phyloP scores from a whole-genome alignment of 768 basidiomycete genomes.

The Tremella yokohamensis region DNA sequence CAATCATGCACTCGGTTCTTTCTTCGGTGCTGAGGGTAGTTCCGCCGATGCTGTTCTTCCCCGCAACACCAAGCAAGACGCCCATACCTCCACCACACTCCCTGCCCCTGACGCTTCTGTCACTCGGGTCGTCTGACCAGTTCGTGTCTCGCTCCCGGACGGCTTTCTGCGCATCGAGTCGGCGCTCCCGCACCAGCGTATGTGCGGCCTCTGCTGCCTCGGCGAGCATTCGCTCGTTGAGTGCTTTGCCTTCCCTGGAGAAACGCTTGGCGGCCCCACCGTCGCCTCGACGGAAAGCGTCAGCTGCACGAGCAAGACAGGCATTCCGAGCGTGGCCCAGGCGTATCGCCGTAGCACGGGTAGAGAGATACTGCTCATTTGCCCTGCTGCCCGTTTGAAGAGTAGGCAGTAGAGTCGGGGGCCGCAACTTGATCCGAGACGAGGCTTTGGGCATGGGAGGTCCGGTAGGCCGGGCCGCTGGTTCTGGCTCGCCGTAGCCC shows the following conservation, averaged over 20 bases:
- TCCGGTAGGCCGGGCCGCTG: slow-evolving; percentile 7
- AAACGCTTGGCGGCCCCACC: slow-evolving; percentile 94
- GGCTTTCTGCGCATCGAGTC: slow-evolving; percentile 69
- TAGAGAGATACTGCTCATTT: slow-evolving; percentile 79
- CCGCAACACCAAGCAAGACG: slow-evolving; percentile 78
- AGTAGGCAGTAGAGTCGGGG: slow-evolving; percentile 80
- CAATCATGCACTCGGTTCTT: slow-evolving; percentile 79
- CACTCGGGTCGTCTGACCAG: slow-evolving; percentile 68
- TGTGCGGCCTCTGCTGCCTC: slow-evolving; percentile 83
- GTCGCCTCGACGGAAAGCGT: slow-evolving; percentile 92
- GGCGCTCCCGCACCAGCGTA: slow-evolving; percentile 79
- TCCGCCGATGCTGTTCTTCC: slow-evolving; percentile 53
- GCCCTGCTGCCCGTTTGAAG: slow-evolving; percentile 77
- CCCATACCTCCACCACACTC: slow-evolving; percentile 77
- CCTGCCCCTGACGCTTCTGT: slow-evolving; percentile 70
- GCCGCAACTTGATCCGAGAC: slow-evolving; percentile 75
- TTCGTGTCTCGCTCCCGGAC: slow-evolving; percentile 65
- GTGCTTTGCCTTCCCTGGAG: slow-evolving; percentile 85
- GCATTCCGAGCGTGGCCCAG: slow-evolving; percentile 91
- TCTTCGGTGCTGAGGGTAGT: slow-evolving; percentile 73
- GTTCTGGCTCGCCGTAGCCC: not conserved
- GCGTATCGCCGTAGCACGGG: slow-evolving; percentile 81
- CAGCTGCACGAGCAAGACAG: slow-evolving; percentile 88
- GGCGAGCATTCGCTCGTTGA: slow-evolving; percentile 82
- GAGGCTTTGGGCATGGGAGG: slow-evolving; percentile 57